Evolutionary conservation across 2,329 filamentous ascomycete species (phyloP), one percentile per base, ranked within the genome.

Genomic region (Plectosphaerella sp.): DNA sequence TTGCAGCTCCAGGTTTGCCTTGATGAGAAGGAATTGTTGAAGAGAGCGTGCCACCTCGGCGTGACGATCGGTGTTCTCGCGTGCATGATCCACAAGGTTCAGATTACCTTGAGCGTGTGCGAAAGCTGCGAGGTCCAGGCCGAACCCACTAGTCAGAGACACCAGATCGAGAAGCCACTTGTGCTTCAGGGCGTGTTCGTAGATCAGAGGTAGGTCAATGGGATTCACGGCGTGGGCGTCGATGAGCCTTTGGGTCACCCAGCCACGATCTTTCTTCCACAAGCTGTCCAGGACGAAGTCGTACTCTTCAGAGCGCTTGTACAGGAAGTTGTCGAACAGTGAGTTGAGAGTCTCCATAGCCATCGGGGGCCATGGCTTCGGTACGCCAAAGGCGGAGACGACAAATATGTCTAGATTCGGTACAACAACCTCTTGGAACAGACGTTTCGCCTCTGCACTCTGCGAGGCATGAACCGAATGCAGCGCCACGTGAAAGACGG

Each of bases 251-350:
- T 86, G 82, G 10, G 87, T 86, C 15, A 97, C 88, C 88, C 91
- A 97, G 18, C 87, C 80, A 59, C 86, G 89, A 65, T 97, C 91
- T 64, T 94, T 91, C 59, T 88, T 86, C 92, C 93, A 97, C 6
- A 96, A 74, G 53, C 91, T 92, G 64, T 96, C 87, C 52, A 99
- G 80, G 14, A 96, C 93, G 57, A 97, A 95, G 58, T 92, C 86
- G 66, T 90, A 88, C 51, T 92, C 83, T 5, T 86, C 79, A 11
- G 91, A 84, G 52, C 85, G 82, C 67, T 92, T 92, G 62, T 86
- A 81, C 25, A 97, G 77, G 65, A 96, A 97, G 11, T 88, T 88
- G 49, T 89, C 86, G 61, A 97, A 93, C 1, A 93, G 75, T 14
- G 88, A 88, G 54, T 83, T 86, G 25, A 92, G 70, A 0, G 89